Conservation (phyloP, 2,329 filamentous ascomycete species). For the Colletotrichum somersetense region DNA sequence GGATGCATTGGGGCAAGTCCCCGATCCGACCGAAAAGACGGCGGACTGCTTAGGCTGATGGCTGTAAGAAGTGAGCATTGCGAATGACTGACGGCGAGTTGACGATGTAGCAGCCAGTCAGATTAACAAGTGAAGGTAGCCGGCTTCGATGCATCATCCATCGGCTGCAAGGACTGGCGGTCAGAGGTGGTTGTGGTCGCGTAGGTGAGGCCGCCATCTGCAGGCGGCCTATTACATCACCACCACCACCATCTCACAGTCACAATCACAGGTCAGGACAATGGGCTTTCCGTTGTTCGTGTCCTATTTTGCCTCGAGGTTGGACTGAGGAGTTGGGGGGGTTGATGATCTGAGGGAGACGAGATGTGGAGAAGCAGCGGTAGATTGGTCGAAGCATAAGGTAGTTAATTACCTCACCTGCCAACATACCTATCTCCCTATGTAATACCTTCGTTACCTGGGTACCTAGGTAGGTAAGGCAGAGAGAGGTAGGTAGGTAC, state of each 20-base stretch:
- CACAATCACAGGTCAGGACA: too few species aligned
- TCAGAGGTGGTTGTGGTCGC: background rate
- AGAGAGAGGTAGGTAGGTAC: background rate
- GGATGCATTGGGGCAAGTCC: background rate
- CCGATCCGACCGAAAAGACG: background rate
- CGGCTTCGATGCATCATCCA: background rate
- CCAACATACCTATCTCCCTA: too few species aligned
- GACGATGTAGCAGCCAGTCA: background rate
- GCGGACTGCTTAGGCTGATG: background rate
- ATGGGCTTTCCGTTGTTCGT: too few species aligned
- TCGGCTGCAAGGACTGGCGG: background rate
- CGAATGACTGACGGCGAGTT: background rate
- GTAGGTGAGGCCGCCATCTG: background rate
- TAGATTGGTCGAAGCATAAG: background rate
- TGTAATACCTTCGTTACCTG: too few species aligned
- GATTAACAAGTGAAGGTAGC: background rate
- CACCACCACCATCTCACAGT: background rate
- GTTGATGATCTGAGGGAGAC: background rate
- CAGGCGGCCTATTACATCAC: background rate
- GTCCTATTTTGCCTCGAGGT: background rate
- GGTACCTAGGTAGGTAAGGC: too few species aligned
- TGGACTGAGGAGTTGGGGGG: background rate
- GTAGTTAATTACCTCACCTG: background rate
- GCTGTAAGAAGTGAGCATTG: background rate
- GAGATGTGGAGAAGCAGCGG: background rate